Percentiles rank a stretch among this genome's conserved stretches.
These are phyloP conservation scores for Sporothrix dimorphospora DNA, from an alignment of 2,329 filamentous ascomycete genomes.

Conservation along the genomic window DNA sequence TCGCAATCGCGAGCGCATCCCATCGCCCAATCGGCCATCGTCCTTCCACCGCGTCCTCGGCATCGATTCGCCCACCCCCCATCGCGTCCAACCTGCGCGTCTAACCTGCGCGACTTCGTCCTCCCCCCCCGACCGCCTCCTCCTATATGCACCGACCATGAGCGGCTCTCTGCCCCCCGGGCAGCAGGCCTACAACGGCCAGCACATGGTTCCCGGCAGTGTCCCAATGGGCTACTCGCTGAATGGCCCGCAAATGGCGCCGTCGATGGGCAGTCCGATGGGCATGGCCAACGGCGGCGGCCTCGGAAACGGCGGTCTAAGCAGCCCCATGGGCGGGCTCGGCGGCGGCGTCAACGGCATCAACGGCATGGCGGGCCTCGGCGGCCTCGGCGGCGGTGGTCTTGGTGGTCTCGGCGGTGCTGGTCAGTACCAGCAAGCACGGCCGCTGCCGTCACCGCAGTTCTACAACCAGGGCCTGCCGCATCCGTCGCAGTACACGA, in stretches of 20 bases:
- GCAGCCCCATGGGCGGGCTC: conserved; percentile 21
- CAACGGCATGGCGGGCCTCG: conserved; percentile 7
- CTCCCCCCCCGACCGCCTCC: neutral
- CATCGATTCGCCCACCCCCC: neutral
- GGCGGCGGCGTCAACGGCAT: conserved; percentile 1
- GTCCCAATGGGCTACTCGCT: conserved; percentile 32
- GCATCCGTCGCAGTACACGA: conserved; percentile 24
- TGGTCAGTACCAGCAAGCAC: conserved; percentile 19
- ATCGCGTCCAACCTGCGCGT: neutral
- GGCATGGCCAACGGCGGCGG: conserved; percentile 10
- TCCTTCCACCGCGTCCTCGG: neutral
- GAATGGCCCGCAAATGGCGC: conserved; percentile 29
- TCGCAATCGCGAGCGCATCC: neutral
- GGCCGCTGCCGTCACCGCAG: conserved; percentile 30
- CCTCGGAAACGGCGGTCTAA: conserved; percentile 14
- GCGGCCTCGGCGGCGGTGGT: neutral
- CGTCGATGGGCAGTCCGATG: conserved; percentile 22
- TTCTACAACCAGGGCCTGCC: conserved; percentile 29
- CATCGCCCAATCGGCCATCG: neutral
- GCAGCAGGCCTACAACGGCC: conserved; percentile 45
- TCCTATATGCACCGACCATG: conserved; percentile 44
- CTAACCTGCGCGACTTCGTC: neutral
- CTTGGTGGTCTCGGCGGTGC: neutral
- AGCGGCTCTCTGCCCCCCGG: conserved; percentile 47
- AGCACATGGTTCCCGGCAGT: conserved; percentile 37